Percentiles rank a stretch among this genome's conserved stretches.
Evolutionary conservation across 2,329 filamentous ascomycete genomes (phyloP).

Genomic region (Daldinia sp.): DNA sequence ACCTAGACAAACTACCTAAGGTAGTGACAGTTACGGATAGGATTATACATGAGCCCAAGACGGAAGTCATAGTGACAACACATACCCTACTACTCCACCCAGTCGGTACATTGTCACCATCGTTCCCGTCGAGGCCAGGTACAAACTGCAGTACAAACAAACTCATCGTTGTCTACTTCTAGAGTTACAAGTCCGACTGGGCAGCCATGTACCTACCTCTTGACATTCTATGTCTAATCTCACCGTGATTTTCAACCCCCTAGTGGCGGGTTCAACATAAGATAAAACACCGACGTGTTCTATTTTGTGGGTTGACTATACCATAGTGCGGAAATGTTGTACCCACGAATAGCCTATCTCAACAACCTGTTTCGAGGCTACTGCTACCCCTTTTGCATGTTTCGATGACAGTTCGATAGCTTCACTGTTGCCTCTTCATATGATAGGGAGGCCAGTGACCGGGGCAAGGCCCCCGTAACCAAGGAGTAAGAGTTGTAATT

Average conservation of each 20-base stretch:
- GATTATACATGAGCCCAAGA: not conserved
- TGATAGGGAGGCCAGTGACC: not conserved
- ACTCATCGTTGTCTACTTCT: not conserved
- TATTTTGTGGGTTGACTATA: constrained; percentile 9
- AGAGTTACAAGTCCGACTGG: not conserved
- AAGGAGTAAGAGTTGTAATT: not conserved
- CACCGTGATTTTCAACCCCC: not conserved
- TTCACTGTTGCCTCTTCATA: not conserved
- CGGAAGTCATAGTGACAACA: not conserved
- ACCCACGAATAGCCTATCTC: constrained; percentile 15
- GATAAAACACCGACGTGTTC: constrained; percentile 2
- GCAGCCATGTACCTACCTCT: not conserved
- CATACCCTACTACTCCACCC: not conserved
- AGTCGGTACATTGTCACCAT: not conserved
- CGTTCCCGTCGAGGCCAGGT: not conserved
- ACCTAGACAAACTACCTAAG: not conserved
- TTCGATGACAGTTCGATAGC: not conserved
- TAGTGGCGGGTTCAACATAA: not conserved
- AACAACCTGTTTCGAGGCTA: not conserved
- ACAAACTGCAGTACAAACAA: constrained; percentile 1
- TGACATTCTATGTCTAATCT: not conserved
- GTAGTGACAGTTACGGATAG: not conserved
- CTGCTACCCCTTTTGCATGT: constrained; percentile 2
- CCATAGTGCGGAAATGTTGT: not conserved
- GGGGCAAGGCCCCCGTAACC: not conserved